Evolutionary conservation across 169 alveolate genomes (phyloP).

Genomic region (Plasmodium berghei): DNA sequence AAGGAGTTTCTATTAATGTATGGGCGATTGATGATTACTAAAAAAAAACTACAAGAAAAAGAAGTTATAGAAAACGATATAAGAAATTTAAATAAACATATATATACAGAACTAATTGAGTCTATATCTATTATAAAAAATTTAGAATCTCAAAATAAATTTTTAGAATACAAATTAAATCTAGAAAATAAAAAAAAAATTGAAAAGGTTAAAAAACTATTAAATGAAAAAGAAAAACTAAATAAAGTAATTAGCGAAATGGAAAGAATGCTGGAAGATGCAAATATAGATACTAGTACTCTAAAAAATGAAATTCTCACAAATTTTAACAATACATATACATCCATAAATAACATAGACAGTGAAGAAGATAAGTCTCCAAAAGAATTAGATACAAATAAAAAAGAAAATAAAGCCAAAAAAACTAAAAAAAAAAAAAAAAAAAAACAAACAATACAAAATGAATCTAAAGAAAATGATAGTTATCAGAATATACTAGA

Average conservation of each 20-base stretch:
- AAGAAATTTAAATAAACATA: conserved; percentile 78
- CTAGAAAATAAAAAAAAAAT: conserved; percentile 65
- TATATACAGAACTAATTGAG: conserved; percentile 81
- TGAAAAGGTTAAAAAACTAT: conserved; percentile 31
- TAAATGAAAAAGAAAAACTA: conserved; percentile 22
- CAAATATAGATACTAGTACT: conserved; percentile 30
- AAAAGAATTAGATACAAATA: conserved; percentile 8
- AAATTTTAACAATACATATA: conserved; percentile 37
- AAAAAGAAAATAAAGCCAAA: conserved; percentile 9
- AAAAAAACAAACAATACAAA: not conserved
- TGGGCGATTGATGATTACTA: conserved; percentile 78
- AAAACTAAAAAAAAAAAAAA: conserved; percentile 7
- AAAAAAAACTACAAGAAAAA: conserved; percentile 80
- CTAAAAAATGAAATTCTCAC: conserved; percentile 59
- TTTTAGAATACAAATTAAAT: conserved; percentile 50
- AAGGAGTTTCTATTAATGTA: conserved; percentile 83
- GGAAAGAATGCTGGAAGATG: conserved; percentile 48
- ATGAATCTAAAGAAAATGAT: not conserved
- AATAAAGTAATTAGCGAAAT: conserved; percentile 27
- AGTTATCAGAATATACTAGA: not conserved
- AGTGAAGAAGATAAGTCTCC: conserved; percentile 48
- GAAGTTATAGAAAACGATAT: conserved; percentile 82
- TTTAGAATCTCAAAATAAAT: conserved; percentile 68
- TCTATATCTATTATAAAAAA: conserved; percentile 78
- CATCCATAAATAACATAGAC: conserved; percentile 19